These are phyloP conservation scores for Peniophora sp. DNA, from an alignment of 1,284 basidiomycete genomes.

Conservation along the genomic window DNA sequence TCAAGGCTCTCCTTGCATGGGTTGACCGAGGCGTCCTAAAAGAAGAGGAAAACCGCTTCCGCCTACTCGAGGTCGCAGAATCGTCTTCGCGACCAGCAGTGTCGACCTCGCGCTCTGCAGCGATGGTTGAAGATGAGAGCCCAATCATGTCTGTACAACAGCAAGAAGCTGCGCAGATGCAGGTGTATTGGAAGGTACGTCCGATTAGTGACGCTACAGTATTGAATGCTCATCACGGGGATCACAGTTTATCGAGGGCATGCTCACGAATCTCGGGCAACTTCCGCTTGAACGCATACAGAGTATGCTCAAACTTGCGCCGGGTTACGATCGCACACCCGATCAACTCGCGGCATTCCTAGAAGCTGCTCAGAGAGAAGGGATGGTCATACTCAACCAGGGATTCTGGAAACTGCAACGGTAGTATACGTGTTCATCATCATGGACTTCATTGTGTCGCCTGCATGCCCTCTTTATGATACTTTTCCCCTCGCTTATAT, in stretches of 20 bases:
- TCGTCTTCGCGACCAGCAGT: conserved; percentile 17
- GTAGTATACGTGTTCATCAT: too few species aligned
- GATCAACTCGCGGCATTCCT: conserved; percentile 74
- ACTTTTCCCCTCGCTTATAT: background rate
- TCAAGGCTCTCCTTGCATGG: conserved; percentile 80
- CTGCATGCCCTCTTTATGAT: background rate
- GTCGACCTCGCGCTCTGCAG: conserved; percentile 14
- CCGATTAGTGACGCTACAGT: too few species aligned
- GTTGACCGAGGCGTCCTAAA: conserved; percentile 73
- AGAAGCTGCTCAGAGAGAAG: conserved; percentile 71
- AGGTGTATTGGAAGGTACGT: conserved; percentile 74
- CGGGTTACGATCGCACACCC: conserved; percentile 66
- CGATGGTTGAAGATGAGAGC: conserved; percentile 34
- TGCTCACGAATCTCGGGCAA: conserved; percentile 76
- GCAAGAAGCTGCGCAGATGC: conserved; percentile 79
- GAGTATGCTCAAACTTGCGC: conserved; percentile 73
- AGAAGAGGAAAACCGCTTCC: conserved; percentile 50
- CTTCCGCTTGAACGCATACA: conserved; percentile 74
- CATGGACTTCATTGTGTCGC: conserved; percentile 6
- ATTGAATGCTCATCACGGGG: conserved; percentile 12
- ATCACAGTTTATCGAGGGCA: conserved; percentile 68
- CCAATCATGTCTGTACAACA: conserved; percentile 55
- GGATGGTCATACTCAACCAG: conserved; percentile 61
- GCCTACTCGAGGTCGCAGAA: conserved; percentile 56
- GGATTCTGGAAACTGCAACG: conserved; percentile 65